These are phyloP conservation scores for Leccinum uliginosum DNA, from an alignment of 768 basidiomycete genomes.

Conservation along the genomic window DNA sequence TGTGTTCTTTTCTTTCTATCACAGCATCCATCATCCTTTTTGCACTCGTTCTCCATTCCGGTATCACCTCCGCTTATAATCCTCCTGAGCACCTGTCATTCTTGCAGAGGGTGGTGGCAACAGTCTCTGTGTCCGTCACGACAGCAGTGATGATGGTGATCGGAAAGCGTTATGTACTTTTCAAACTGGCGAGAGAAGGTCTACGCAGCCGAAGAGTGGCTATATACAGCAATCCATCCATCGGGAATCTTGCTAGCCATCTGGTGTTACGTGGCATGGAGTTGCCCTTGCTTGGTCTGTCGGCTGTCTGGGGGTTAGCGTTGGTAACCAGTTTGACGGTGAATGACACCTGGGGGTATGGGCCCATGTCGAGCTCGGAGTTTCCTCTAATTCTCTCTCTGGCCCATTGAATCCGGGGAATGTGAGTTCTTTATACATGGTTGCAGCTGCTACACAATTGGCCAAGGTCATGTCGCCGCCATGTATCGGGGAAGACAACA, in stretches of 20 bases:
- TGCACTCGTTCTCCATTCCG: background rate
- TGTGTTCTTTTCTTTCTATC: background rate
- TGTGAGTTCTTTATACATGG: background rate
- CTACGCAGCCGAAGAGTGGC: conserved; percentile 1
- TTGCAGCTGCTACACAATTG: background rate
- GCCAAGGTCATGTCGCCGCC: background rate
- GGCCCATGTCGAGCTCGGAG: background rate
- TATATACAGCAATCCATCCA: background rate
- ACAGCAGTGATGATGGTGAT: background rate
- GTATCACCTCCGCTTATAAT: background rate
- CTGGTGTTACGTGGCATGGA: background rate
- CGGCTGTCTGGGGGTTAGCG: background rate
- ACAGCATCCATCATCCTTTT: background rate
- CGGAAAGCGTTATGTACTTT: background rate
- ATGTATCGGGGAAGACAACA: background rate
- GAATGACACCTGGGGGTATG: background rate
- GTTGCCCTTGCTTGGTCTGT: background rate
- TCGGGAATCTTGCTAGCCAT: background rate
- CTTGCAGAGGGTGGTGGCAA: background rate
- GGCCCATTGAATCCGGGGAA: background rate
- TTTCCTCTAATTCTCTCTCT: background rate
- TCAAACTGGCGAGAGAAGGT: background rate
- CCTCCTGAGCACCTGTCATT: background rate
- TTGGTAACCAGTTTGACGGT: background rate
- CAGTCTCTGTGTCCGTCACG: background rate